Conservation (phyloP, 2,329 filamentous ascomycete species). For the Didymella sp. region DNA sequence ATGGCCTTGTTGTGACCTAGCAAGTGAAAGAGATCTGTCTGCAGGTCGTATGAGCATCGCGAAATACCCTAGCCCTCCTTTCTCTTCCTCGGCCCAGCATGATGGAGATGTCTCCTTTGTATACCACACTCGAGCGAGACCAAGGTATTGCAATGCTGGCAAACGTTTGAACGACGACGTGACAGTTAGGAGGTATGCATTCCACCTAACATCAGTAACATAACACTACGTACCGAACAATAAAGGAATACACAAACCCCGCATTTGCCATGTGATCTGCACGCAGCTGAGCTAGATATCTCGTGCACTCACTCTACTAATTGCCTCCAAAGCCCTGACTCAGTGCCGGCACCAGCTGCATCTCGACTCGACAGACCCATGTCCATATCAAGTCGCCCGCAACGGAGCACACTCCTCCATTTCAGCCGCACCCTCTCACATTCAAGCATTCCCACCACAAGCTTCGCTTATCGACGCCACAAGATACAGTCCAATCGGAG, state of each 20-base stretch:
- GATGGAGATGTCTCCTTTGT: neutral
- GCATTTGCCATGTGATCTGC: too few relatives aligned
- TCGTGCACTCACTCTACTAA: neutral
- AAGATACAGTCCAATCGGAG: neutral
- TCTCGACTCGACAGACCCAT: neutral
- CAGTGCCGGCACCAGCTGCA: neutral
- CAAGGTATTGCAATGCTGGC: neutral
- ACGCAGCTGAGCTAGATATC: neutral
- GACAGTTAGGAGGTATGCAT: neutral
- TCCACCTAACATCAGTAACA: neutral
- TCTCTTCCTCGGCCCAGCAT: neutral
- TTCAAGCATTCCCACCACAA: neutral
- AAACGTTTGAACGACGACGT: neutral
- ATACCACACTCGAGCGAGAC: neutral
- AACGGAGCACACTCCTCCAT: neutral
- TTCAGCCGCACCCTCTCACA: neutral
- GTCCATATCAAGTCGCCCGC: neutral
- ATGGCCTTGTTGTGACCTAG: slow-evolving; percentile 5
- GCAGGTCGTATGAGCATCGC: neutral
- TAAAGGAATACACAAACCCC: too few relatives aligned
- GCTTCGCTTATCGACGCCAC: neutral
- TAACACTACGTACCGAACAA: neutral
- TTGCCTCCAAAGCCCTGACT: neutral
- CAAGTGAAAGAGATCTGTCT: neutral
- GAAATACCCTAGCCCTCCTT: neutral